Percentiles rank a stretch among this genome's conserved stretches.
These are phyloP conservation scores for Aspergillus eucalypticola DNA, from an alignment of 2,329 filamentous ascomycete genomes.

Conservation along the genomic window DNA sequence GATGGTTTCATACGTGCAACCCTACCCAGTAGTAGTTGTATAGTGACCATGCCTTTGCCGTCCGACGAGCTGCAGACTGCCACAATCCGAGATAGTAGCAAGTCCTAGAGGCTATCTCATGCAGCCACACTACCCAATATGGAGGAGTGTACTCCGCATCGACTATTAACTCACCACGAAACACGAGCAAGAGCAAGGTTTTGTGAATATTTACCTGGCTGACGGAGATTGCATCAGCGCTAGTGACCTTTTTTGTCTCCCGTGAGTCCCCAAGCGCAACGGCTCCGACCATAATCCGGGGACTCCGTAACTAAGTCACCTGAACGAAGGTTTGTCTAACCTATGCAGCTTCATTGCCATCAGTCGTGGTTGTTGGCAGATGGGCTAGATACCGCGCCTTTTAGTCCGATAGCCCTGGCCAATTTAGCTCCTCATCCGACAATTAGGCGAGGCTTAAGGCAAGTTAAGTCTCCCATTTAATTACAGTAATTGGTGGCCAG, in stretches of 20 bases:
- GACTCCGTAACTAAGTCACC: not conserved
- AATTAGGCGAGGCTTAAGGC: slow-evolving; percentile 2
- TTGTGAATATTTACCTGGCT: not conserved
- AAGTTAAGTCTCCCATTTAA: not conserved
- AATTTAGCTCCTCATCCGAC: not conserved
- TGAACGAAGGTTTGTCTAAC: not conserved
- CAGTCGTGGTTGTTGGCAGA: slow-evolving; percentile 5
- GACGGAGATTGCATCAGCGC: not conserved
- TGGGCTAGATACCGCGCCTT: not conserved
- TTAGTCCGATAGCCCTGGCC: not conserved
- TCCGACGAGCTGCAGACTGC: not conserved
- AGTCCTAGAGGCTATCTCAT: not conserved
- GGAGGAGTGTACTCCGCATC: not conserved
- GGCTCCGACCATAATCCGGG: not conserved
- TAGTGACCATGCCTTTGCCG: not conserved
- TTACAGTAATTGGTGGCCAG: not conserved
- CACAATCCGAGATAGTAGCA: not conserved
- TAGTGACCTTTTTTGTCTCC: not conserved
- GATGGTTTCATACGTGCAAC: not conserved
- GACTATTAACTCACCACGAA: not conserved
- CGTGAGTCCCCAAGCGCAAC: slow-evolving; percentile 1
- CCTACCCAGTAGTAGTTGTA: too few species aligned
- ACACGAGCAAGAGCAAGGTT: not conserved
- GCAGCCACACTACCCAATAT: not conserved
- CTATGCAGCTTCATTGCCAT: not conserved